A percentile compares a stretch with the other conserved stretches of the same genome.
phyloP scores from a whole-genome alignment of 257 asterid species.

The Solanum infundibuliforme region DNA sequence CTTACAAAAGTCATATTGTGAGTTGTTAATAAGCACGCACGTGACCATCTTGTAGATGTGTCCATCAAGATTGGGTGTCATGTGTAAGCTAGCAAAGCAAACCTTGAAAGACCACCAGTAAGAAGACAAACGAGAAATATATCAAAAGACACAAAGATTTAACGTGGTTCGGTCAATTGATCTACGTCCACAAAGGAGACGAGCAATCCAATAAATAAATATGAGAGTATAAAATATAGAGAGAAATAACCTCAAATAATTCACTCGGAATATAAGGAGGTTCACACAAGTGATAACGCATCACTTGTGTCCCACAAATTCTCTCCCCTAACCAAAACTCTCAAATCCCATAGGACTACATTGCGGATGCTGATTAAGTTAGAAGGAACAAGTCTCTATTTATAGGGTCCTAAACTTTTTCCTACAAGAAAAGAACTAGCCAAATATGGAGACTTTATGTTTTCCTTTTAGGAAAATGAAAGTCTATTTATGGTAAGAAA shows the following conservation, averaged over 20 bases:
- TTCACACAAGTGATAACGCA: neutral
- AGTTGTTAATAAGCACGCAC: neutral
- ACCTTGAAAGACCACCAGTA: neutral
- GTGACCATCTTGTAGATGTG: neutral
- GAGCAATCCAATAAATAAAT: too few relatives aligned
- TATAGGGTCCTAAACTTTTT: too few relatives aligned
- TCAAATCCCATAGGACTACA: neutral
- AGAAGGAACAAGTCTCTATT: neutral
- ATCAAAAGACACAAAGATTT: too few relatives aligned
- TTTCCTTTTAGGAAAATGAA: too few relatives aligned
- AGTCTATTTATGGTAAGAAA: neutral
- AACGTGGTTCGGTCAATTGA: too few relatives aligned
- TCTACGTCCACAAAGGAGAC: too few relatives aligned
- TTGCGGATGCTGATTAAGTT: neutral
- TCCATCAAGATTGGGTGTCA: neutral
- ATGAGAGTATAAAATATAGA: too few relatives aligned
- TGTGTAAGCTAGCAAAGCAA: neutral
- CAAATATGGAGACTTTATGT: too few relatives aligned
- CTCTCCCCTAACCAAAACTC: neutral
- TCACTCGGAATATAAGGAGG: neutral
- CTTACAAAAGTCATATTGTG: neutral
- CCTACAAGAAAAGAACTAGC: neutral
- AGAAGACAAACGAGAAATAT: neutral
- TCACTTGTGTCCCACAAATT: neutral
- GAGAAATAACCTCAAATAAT: neutral